These are phyloP conservation scores for Cucumis hystrix DNA, from an alignment of 306 rosid species.

Conservation along the genomic window DNA sequence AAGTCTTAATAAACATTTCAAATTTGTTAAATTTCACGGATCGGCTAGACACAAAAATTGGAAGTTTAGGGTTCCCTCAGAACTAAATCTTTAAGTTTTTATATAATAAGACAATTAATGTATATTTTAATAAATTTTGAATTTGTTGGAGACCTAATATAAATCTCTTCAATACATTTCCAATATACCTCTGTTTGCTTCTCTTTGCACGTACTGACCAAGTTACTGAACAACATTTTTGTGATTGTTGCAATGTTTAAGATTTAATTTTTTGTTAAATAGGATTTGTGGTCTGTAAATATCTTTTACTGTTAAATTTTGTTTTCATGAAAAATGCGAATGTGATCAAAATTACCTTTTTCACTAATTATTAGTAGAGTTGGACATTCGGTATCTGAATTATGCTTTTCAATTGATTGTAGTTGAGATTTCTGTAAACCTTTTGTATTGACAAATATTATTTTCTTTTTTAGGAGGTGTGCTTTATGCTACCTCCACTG, in stretches of 20 bases:
- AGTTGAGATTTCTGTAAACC: neutral
- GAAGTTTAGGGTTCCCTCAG: no score
- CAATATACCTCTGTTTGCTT: neutral
- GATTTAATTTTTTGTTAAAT: neutral
- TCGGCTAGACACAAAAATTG: no score
- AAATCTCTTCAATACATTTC: no score
- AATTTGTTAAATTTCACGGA: no score
- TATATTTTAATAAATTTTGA: no score
- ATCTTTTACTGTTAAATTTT: neutral
- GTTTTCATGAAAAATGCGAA: neutral
- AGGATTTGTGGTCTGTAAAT: neutral
- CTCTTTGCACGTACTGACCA: neutral
- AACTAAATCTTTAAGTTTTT: no score
- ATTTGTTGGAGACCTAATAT: no score
- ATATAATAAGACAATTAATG: no score
- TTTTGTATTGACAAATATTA: conserved; percentile 1
- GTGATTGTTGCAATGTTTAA: neutral
- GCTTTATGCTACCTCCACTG: conserved; percentile 92
- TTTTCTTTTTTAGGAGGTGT: conserved; percentile 72
- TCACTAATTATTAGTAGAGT: neutral
- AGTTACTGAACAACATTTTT: neutral
- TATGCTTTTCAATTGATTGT: neutral
- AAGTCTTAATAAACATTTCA: no score
- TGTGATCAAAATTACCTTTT: neutral
- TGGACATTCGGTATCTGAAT: neutral